A percentile compares a stretch with the other conserved stretches of the same genome.
Conservation (phyloP, 805 yeast genomes). For the Hanseniaspora lachancei region DNA sequence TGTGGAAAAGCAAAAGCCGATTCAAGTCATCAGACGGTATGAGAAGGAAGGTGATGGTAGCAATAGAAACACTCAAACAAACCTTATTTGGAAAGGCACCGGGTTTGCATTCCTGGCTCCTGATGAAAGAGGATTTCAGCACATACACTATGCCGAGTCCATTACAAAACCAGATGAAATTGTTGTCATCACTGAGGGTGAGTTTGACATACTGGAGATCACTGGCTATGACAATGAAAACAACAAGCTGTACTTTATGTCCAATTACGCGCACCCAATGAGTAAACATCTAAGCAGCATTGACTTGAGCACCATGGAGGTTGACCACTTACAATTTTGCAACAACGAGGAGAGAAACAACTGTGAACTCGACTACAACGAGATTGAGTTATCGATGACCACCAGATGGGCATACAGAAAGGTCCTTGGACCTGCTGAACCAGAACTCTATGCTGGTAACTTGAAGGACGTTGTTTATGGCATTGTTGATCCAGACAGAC, state of each 20-base stretch:
- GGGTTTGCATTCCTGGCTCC: conserved; percentile 58
- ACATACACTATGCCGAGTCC: conserved; percentile 47
- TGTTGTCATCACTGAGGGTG: conserved; percentile 32
- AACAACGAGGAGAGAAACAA: conserved; percentile 19
- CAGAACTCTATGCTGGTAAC: conserved; percentile 22
- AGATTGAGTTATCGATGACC: conserved; percentile 43
- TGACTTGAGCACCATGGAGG: conserved; percentile 24
- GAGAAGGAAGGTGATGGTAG: conserved; percentile 21
- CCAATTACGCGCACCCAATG: conserved; percentile 35
- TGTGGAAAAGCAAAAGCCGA: conserved; percentile 42
- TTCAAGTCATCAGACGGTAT: conserved; percentile 30
- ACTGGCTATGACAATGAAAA: conserved; percentile 36
- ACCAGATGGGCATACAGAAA: conserved; percentile 33
- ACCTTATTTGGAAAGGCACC: background rate
- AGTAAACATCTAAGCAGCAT: conserved; percentile 49
- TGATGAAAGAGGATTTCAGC: conserved; percentile 41
- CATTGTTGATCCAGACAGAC: conserved; percentile 8
- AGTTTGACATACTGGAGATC: conserved; percentile 39
- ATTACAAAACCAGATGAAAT: conserved; percentile 31
- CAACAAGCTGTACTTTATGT: conserved; percentile 40
- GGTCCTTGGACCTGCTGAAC: conserved; percentile 21
- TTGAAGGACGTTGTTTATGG: conserved; percentile 9
- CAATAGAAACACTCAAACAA: background rate
- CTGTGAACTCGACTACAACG: conserved; percentile 26
- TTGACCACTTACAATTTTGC: conserved; percentile 14